These are phyloP conservation scores for Proliferodiscus dingleyae DNA, from an alignment of 2,329 filamentous ascomycete genomes.

Conservation along the genomic window DNA sequence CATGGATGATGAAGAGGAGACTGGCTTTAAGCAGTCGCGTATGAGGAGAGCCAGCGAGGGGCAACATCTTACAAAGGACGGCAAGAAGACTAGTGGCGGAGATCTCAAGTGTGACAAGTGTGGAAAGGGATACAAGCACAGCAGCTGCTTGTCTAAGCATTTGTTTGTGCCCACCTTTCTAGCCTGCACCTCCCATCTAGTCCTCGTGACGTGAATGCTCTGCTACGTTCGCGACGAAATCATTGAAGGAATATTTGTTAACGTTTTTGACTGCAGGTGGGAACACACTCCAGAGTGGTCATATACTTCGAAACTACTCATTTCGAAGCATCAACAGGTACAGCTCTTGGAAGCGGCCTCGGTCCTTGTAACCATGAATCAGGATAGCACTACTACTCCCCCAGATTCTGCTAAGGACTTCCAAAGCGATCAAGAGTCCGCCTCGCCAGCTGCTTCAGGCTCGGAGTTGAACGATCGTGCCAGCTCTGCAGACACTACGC, in stretches of 20 bases:
- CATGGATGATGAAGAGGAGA: slow-evolving; percentile 47
- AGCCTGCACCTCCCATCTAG: slow-evolving; percentile 31
- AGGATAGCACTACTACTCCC: slow-evolving; percentile 54
- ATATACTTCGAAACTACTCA: slow-evolving; percentile 92
- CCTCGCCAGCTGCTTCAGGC: slow-evolving; percentile 74
- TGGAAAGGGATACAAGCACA: slow-evolving; percentile 99
- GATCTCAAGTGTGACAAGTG: slow-evolving; percentile 97
- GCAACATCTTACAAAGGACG: slow-evolving; percentile 73
- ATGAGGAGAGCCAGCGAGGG: slow-evolving; percentile 75
- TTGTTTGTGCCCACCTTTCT: slow-evolving; percentile 79
- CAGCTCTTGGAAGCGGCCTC: slow-evolving; percentile 94
- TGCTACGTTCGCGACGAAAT: slow-evolving; percentile 25
- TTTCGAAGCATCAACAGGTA: slow-evolving; percentile 99
- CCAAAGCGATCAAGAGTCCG: slow-evolving; percentile 75
- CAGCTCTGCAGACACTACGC: slow-evolving; percentile 89
- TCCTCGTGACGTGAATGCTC: slow-evolving; percentile 36
- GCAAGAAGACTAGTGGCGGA: slow-evolving; percentile 70
- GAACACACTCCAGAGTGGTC: slow-evolving; percentile 99
- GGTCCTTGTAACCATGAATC: slow-evolving; percentile 90
- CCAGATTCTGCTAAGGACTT: slow-evolving; percentile 63
- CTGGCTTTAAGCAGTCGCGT: slow-evolving; percentile 41
- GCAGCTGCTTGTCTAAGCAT: slow-evolving; percentile 99
- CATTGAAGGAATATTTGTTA: slow-evolving; percentile 29
- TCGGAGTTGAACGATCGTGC: slow-evolving; percentile 71
- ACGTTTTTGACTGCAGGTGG: slow-evolving; percentile 66